Conservation (phyloP, 2,329 filamentous ascomycete species). For the Beauveria australis region DNA sequence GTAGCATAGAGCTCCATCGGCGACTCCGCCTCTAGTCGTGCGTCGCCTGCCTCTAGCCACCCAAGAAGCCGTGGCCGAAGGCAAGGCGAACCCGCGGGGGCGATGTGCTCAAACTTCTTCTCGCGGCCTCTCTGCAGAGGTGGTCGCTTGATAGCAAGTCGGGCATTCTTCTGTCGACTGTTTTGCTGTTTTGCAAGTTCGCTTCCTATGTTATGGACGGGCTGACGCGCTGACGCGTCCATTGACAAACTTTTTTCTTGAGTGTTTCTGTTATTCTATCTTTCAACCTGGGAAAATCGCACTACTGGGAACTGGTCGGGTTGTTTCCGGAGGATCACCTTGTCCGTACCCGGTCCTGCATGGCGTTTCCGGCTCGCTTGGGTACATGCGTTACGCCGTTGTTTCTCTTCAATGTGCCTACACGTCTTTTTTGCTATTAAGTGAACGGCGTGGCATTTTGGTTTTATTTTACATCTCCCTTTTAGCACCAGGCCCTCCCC, state of each 20-base stretch:
- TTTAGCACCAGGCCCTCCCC: slow-evolving; percentile 6
- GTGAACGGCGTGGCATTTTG: neutral
- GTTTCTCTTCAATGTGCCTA: slow-evolving; percentile 15
- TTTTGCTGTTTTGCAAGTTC: slow-evolving; percentile 2
- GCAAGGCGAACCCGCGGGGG: neutral
- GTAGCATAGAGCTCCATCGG: slow-evolving; percentile 25
- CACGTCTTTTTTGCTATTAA: neutral
- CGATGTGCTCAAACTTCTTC: neutral
- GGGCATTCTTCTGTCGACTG: slow-evolving; percentile 10
- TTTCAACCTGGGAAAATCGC: slow-evolving; percentile 22
- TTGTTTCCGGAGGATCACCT: slow-evolving; percentile 15
- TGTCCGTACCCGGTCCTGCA: slow-evolving; percentile 18
- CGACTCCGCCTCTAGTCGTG: slow-evolving; percentile 8
- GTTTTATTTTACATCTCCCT: slow-evolving; percentile 7
- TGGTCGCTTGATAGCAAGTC: neutral
- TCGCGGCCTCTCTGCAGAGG: neutral
- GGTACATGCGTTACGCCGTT: slow-evolving; percentile 20
- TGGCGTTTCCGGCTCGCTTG: slow-evolving; percentile 22
- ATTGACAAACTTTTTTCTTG: slow-evolving; percentile 20
- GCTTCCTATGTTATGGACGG: neutral
- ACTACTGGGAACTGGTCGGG: slow-evolving; percentile 17
- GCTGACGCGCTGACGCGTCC: neutral
- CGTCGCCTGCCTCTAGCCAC: neutral
- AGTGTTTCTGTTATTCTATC: slow-evolving; percentile 17
- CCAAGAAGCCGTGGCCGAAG: neutral